Percentiles rank a stretch among this genome's conserved stretches.
phyloP scores from a whole-genome alignment of 805 yeast genomes.

The Barnettozyma botsteinii region DNA sequence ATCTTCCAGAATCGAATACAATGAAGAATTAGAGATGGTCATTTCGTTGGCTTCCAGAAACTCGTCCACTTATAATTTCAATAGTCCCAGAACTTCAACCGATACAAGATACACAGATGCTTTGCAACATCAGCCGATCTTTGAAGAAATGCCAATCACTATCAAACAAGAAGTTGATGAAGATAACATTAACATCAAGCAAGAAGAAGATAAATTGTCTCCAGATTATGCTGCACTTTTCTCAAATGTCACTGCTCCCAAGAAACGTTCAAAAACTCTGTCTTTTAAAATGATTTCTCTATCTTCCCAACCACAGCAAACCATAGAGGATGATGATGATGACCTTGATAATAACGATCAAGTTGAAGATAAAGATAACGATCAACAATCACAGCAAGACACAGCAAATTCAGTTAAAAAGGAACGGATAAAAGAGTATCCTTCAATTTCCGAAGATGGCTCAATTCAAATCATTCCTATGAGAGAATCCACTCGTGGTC shows the following conservation, averaged over 20 bases:
- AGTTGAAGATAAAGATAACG: not conserved
- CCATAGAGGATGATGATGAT: not conserved
- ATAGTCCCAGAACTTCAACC: conserved; percentile 8
- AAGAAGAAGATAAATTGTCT: conserved; percentile 15
- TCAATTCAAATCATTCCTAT: conserved; percentile 11
- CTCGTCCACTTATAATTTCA: conserved; percentile 22
- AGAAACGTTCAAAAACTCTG: conserved; percentile 16
- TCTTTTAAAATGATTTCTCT: conserved; percentile 11
- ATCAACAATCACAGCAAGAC: no score
- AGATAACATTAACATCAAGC: not conserved
- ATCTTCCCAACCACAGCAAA: not conserved
- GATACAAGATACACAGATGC: conserved; percentile 5
- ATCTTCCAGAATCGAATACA: conserved; percentile 10
- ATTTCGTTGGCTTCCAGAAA: conserved; percentile 22
- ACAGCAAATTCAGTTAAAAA: not conserved
- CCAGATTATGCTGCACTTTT: conserved; percentile 30
- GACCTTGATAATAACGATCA: not conserved
- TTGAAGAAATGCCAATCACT: no score
- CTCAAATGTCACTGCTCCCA: conserved; percentile 20
- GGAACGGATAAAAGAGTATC: conserved; percentile 9
- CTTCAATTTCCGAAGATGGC: conserved; percentile 9
- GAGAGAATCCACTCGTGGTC: conserved; percentile 46
- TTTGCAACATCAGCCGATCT: not conserved
- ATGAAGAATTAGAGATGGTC: conserved; percentile 21
- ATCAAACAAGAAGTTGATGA: no score